Evolutionary conservation across 2,329 filamentous ascomycete species (phyloP), one percentile per base, ranked within the genome.

Genomic region (Fusarium tupiense): DNA sequence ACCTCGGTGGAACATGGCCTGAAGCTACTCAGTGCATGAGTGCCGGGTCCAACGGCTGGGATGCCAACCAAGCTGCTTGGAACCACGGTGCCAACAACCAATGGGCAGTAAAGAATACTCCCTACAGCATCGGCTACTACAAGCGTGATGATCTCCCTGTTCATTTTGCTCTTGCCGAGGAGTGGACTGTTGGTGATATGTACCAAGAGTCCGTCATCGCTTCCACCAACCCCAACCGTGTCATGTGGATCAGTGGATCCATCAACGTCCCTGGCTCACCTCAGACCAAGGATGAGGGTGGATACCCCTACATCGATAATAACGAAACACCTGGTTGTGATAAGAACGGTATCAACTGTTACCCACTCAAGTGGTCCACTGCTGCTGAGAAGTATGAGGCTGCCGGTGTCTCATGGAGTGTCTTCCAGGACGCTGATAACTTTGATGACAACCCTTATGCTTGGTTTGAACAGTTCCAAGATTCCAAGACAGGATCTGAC

Each of bases 11-110:
- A n/a, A 80, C 83, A 44, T 88, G 83, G 81, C 71, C 79, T 11
- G 81, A 88, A 40, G 85, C 87, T 2, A 89, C 87, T 10, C 88
- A 89, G 74, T 90, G 88, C 76, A 88, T 88, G 82, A 69, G 80
- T 9, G 85, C 86, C 12, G 88, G 88, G 11, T 81, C 80, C 69
- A 89, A 90, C 69, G 84, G 84, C 26, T 90, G 88, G 82, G 67
- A 82, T 38, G 82, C 84, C 6, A 90, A 89, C 67, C 88, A 90
- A 41, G 84, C 83, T 2, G 85, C 87, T 8, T 82, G 86, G 52
- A 89, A 90, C 70, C 74, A 83, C 11, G 88, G 84, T 1, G 76
- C 86, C 46, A 89, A 89, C 70, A 83, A 89, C 61, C 83, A 85
- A 29, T 90, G 88, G 88, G 87, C 86, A 2, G 76, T 83, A 10